A percentile compares a stretch with the other conserved stretches of the same genome.
phyloP scores from a whole-genome alignment of 2,329 filamentous ascomycete genomes.

The Cryphonectria naterciae region DNA sequence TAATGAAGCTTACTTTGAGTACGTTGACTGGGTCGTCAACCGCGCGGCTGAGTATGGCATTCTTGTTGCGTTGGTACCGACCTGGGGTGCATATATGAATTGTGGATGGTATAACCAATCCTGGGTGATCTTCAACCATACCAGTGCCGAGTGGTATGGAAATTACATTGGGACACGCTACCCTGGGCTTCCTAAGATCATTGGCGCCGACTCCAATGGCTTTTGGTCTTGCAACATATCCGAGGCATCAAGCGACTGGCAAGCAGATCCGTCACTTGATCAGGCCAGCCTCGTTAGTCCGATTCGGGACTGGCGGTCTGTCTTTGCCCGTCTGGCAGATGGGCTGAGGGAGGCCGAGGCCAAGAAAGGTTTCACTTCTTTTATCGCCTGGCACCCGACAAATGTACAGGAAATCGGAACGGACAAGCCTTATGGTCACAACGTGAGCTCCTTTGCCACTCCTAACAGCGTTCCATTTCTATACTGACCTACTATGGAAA shows the following conservation, averaged over 20 bases:
- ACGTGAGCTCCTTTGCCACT: not conserved
- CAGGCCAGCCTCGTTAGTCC: slow-evolving; percentile 11
- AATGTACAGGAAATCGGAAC: slow-evolving; percentile 4
- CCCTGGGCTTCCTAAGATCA: slow-evolving; percentile 13
- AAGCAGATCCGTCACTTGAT: slow-evolving; percentile 4
- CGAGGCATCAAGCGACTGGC: not conserved
- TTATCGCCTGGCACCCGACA: slow-evolving; percentile 11
- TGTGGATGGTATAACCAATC: slow-evolving; percentile 10
- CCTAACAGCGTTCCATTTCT: not conserved
- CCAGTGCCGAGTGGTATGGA: slow-evolving; percentile 10
- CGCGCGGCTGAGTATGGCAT: slow-evolving; percentile 9
- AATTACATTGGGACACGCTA: slow-evolving; percentile 9
- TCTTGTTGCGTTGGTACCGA: slow-evolving; percentile 8
- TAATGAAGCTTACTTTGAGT: slow-evolving; percentile 14
- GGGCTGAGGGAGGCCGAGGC: slow-evolving; percentile 9
- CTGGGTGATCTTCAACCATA: slow-evolving; percentile 8
- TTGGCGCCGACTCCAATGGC: slow-evolving; percentile 13
- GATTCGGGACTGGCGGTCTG: slow-evolving; percentile 3
- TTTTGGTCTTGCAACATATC: slow-evolving; percentile 13
- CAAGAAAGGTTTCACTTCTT: not conserved
- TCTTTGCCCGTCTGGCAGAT: slow-evolving; percentile 11
- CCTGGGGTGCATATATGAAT: slow-evolving; percentile 14
- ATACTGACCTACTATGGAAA: not conserved
- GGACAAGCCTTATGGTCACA: slow-evolving; percentile 11
- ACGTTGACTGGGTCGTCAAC: slow-evolving; percentile 12